Percentiles rank a stretch among this genome's conserved stretches.
These are phyloP conservation scores for Abrus precatorius DNA, from an alignment of 306 rosid species.

Conservation along the genomic window DNA sequence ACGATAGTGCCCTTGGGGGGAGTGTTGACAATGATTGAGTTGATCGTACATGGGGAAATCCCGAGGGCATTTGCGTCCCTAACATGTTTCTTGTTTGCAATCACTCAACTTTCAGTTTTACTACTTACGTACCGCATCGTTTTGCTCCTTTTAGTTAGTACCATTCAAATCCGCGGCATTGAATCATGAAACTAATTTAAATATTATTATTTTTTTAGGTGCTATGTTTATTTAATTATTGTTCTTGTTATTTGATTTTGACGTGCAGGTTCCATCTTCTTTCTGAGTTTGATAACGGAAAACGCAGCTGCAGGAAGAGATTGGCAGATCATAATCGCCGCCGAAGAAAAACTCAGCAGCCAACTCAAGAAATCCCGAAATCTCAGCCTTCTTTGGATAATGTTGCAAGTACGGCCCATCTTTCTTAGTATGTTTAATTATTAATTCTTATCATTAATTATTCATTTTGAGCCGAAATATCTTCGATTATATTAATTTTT, in stretches of 20 bases:
- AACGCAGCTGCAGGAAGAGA: constrained; percentile 97
- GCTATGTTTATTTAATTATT: neutral
- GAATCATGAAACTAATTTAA: constrained; percentile 18
- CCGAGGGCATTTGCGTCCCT: constrained; percentile 92
- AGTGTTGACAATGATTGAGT: constrained; percentile 65
- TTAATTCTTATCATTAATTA: neutral
- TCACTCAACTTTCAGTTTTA: constrained; percentile 55
- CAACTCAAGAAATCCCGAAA: constrained; percentile 62
- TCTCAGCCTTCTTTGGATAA: constrained; percentile 57
- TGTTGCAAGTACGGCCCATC: constrained; percentile 57
- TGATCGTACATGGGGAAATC: constrained; percentile 74
- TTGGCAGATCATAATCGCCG: constrained; percentile 98
- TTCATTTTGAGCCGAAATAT: neutral
- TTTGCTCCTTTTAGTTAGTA: constrained; percentile 52
- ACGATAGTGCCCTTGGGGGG: constrained; percentile 58
- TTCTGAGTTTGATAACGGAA: constrained; percentile 94
- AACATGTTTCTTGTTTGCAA: constrained; percentile 38
- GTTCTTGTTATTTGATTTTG: neutral
- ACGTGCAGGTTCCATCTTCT: constrained; percentile 87
- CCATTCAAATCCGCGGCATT: constrained; percentile 37
- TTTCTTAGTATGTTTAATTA: neutral
- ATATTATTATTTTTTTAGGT: neutral
- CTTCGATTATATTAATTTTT: neutral
- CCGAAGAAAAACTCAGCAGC: constrained; percentile 85
- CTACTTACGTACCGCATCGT: constrained; percentile 62